phyloP scores from a whole-genome alignment of 352 stramenopile genomes.

The Phytophthora capsici region DNA sequence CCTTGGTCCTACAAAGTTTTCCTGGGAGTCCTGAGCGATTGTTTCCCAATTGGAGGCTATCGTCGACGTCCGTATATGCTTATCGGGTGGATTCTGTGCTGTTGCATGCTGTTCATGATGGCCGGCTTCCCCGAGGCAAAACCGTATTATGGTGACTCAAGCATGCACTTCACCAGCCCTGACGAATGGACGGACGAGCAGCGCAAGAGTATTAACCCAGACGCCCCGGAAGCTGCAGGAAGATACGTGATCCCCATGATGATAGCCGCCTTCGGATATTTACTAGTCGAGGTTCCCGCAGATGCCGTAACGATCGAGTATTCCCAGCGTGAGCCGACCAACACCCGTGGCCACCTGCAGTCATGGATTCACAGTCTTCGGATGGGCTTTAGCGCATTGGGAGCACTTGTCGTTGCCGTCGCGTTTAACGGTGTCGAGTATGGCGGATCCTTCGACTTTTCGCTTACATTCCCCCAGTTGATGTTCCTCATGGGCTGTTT shows the following conservation, averaged over 20 bases:
- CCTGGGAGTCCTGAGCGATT: constrained; percentile 64
- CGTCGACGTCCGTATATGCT: constrained; percentile 67
- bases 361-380: constrained; percentile 64
- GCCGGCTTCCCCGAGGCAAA: constrained; percentile 35
- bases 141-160: constrained; percentile 58
- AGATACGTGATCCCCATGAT: constrained; percentile 77
- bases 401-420: constrained; percentile 50
- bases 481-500: constrained; percentile 55
- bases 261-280: constrained; percentile 70
- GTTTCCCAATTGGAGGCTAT: constrained; percentile 62
- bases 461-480: constrained; percentile 54
- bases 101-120: constrained; percentile 59
- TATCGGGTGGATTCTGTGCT: constrained; percentile 58
- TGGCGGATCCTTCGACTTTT: constrained; percentile 59
- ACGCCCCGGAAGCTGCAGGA: constrained; percentile 42
- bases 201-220: constrained; percentile 47
- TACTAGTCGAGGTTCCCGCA: constrained; percentile 61
- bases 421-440: constrained; percentile 63
- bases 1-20: constrained; percentile 73
- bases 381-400: constrained; percentile 54
- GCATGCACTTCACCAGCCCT: constrained; percentile 37
- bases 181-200: constrained; percentile 42
- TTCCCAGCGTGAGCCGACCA: constrained; percentile 55
- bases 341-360: constrained; percentile 58
- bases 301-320: constrained; percentile 74